Evolutionary conservation across 805 yeast genomes (phyloP).

Genomic region (Huiozyma naganishii): DNA sequence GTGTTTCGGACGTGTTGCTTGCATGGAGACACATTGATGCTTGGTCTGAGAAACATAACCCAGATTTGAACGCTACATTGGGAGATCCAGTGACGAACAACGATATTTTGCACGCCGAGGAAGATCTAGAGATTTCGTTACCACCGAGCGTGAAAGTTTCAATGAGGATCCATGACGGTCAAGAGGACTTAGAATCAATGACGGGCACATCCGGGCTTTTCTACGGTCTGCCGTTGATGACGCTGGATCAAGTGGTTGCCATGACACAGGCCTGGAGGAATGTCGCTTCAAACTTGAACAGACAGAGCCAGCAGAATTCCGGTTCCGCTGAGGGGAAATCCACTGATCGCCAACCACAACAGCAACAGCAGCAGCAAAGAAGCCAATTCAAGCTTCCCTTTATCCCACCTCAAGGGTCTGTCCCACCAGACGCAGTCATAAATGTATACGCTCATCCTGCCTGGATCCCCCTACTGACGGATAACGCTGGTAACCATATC

Average conservation of each 20-base stretch:
- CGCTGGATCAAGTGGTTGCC: slow-evolving; percentile 67
- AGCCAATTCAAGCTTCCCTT: slow-evolving; percentile 31
- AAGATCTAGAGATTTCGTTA: slow-evolving; percentile 59
- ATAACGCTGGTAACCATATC: slow-evolving; percentile 81
- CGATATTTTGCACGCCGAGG: slow-evolving; percentile 75
- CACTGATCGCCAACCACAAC: slow-evolving; percentile 2
- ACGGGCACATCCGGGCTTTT: slow-evolving; percentile 61
- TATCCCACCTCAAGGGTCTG: slow-evolving; percentile 48
- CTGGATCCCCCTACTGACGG: slow-evolving; percentile 90
- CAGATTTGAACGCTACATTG: slow-evolving; percentile 72
- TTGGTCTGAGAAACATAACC: slow-evolving; percentile 70
- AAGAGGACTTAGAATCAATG: slow-evolving; percentile 63
- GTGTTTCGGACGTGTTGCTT: slow-evolving; percentile 61
- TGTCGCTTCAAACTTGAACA: slow-evolving; percentile 40
- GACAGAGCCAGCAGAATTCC: slow-evolving; percentile 11
- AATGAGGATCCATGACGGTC: slow-evolving; percentile 81
- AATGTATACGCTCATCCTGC: slow-evolving; percentile 74
- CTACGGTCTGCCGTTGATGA: slow-evolving; percentile 71
- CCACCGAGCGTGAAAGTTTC: slow-evolving; percentile 81
- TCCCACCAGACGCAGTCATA: slow-evolving; percentile 70
- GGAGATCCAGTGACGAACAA: slow-evolving; percentile 69
- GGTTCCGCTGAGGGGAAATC: slow-evolving; percentile 13
- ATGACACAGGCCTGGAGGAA: slow-evolving; percentile 82
- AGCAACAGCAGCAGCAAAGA: slow-evolving; percentile 1
- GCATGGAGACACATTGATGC: slow-evolving; percentile 86